Conservation (phyloP, 2,329 filamentous ascomycete species). For the Aspergillus intermedius region DNA sequence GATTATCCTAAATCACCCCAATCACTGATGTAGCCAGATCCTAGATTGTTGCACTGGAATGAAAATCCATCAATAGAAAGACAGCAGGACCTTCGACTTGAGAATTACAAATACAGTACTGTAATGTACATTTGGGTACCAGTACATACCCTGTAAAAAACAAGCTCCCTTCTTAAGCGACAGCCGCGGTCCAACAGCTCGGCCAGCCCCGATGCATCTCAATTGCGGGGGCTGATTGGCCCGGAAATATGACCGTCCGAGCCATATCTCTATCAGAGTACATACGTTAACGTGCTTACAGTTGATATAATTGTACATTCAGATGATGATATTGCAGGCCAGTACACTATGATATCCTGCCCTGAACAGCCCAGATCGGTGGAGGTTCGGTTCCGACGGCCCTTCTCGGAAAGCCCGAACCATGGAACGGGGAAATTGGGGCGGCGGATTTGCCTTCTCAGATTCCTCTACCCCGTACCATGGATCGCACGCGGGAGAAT, state of each 20-base stretch:
- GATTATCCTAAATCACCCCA: too few species aligned
- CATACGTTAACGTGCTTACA: too few species aligned
- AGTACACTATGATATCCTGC: too few species aligned
- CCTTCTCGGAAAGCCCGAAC: background rate
- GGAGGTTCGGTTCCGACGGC: conserved; percentile 12
- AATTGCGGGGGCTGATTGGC: background rate
- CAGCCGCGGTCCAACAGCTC: conserved; percentile 1
- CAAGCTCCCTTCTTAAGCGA: conserved; percentile 7
- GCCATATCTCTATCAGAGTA: conserved; percentile 22
- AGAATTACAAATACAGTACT: background rate
- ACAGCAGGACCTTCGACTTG: background rate
- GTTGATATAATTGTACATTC: too few species aligned
- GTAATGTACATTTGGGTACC: background rate
- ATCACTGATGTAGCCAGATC: too few species aligned
- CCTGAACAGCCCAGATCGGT: conserved; percentile 3
- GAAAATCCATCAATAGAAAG: background rate
- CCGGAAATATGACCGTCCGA: conserved; percentile 18
- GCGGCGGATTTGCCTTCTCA: background rate
- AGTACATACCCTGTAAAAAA: conserved; percentile 9
- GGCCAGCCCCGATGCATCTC: background rate
- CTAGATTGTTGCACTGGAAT: too few species aligned
- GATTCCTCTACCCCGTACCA: background rate
- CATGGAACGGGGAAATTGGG: background rate
- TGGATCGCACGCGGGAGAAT: background rate
- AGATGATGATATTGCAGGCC: too few species aligned